Evolutionary conservation across 441 rosid genomes (phyloP).

Genomic region (Rhodomyrtus psidioides): DNA sequence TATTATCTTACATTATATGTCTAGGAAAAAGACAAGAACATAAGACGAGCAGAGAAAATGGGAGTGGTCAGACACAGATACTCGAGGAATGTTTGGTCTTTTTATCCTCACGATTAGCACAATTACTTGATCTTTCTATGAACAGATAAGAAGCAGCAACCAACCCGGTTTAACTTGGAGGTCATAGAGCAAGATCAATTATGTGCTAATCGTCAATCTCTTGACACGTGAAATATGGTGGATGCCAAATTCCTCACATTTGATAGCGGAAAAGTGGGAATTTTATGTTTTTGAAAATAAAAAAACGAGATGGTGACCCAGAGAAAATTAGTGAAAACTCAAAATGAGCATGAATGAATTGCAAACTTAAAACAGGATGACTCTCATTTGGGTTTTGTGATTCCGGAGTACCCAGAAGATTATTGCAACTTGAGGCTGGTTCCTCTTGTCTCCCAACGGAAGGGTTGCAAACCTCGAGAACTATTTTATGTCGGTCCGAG

Average conservation of each 20-base stretch:
- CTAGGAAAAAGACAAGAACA: neutral
- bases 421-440: too few species aligned
- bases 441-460: too few species aligned
- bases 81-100: neutral
- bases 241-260: neutral
- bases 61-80: neutral
- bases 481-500: too few species aligned
- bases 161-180: neutral
- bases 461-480: too few species aligned
- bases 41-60: neutral
- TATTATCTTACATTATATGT: neutral
- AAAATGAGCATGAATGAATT: neutral
- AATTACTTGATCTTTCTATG: too few species aligned
- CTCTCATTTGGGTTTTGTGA: too few species aligned
- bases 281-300: too few species aligned
- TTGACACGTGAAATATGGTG: neutral
- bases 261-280: too few species aligned
- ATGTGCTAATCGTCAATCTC: accelerated
- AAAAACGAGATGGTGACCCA: too few species aligned
- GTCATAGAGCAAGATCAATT: neutral
- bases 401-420: too few species aligned
- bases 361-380: too few species aligned
- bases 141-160: neutral
- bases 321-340: neutral
- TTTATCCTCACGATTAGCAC: neutral